Evolutionary conservation across 164 flowering plant genomes (phyloP).

Genomic region (Taxillus chinensis): DNA sequence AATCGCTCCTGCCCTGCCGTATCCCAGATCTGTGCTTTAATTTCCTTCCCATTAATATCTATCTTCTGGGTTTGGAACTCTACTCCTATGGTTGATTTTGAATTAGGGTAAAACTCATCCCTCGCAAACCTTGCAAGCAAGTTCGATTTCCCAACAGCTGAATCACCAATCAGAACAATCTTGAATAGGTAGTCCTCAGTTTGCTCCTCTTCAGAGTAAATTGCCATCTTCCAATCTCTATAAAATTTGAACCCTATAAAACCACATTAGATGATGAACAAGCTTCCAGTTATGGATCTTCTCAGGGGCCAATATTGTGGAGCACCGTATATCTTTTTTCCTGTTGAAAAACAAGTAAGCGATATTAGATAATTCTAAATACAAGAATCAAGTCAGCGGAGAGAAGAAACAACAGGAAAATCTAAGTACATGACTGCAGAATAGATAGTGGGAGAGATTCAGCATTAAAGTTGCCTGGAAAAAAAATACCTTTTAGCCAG

Average conservation of each 20-base stretch:
- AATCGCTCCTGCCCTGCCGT: conserved; percentile 74
- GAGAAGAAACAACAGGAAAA: conserved; percentile 6
- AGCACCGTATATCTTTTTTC: background rate
- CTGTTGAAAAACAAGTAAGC: conserved; percentile 5
- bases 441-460: background rate
- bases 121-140: conserved; percentile 67
- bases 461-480: conserved; percentile 5
- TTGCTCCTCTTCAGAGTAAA: conserved; percentile 35
- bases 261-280: conserved; percentile 9
- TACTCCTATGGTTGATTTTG: conserved; percentile 67
- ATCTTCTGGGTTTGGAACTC: conserved; percentile 69
- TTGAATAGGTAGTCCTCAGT: conserved; percentile 64
- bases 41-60: conserved; percentile 56
- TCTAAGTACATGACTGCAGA: conserved; percentile 1
- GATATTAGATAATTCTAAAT: conserved; percentile 1
- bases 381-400: conserved; percentile 3
- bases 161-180: conserved; percentile 61
- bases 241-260: conserved; percentile 9
- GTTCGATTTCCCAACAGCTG: conserved; percentile 71
- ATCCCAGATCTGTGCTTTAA: conserved; percentile 74
- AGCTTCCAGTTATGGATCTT: background rate
- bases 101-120: conserved; percentile 56
- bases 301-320: background rate
- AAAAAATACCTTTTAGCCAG: background rate
- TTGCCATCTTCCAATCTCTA: conserved; percentile 27